Percentiles rank a stretch among this genome's conserved stretches.
Conservation (phyloP, 192 early-diverging fungal species). For the Tieghemiomyces parasiticus region DNA sequence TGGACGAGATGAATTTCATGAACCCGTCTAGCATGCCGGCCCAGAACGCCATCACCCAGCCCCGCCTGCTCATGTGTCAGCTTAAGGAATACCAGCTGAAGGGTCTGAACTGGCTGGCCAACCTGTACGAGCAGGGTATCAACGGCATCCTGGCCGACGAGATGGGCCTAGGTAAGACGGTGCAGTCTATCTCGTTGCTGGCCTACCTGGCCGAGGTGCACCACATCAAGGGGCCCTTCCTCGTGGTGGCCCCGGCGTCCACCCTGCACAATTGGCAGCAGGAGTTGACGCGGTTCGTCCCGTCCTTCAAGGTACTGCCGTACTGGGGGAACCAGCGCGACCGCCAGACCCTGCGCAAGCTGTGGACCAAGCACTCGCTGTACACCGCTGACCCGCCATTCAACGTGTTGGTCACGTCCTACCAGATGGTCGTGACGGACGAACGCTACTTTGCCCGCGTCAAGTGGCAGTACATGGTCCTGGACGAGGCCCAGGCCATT, state of each 20-base stretch:
- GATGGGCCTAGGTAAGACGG: constrained; percentile 76
- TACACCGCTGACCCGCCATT: constrained; percentile 62
- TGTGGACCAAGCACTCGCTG: constrained; percentile 60
- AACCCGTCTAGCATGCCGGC: constrained; percentile 59
- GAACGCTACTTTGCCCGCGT: constrained; percentile 63
- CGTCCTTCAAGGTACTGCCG: constrained; percentile 63
- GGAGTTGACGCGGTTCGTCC: constrained; percentile 68
- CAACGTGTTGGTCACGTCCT: constrained; percentile 81
- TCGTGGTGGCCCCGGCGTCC: constrained; percentile 78
- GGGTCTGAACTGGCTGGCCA: constrained; percentile 73
- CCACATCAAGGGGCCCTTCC: constrained; percentile 81
- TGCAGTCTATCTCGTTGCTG: constrained; percentile 82
- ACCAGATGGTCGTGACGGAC: constrained; percentile 75
- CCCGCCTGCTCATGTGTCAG: constrained; percentile 72
- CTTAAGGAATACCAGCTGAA: constrained; percentile 71
- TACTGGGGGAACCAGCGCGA: constrained; percentile 82
- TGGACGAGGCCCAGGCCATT: constrained; percentile 91
- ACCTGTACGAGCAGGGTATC: constrained; percentile 79
- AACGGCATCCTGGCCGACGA: constrained; percentile 84
- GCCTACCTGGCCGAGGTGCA: constrained; percentile 75
- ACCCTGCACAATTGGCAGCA: constrained; percentile 90
- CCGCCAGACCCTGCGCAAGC: constrained; percentile 62
- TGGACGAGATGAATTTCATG: constrained; percentile 79
- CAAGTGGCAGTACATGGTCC: constrained; percentile 92
- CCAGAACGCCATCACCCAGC: constrained; percentile 60